A percentile compares a stretch with the other conserved stretches of the same genome.
These are phyloP conservation scores for Achlya hypogyna DNA, from an alignment of 352 stramenopile genomes.

Conservation along the genomic window DNA sequence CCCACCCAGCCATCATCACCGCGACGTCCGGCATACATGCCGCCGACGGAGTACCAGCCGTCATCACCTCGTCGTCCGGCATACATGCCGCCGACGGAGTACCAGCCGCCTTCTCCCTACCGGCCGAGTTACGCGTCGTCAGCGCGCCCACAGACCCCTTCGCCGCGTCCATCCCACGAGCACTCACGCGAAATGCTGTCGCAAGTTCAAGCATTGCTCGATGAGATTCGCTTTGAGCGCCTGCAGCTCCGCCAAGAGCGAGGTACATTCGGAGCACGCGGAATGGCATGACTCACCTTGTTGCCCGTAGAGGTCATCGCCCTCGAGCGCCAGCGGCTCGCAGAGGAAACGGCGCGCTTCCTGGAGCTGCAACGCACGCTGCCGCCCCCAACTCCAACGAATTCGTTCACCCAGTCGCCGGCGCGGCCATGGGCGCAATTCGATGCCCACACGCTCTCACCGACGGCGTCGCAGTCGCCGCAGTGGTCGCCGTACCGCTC, in stretches of 20 bases:
- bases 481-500: neutral
- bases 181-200: neutral
- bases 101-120: neutral
- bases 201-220: slow-evolving; percentile 3
- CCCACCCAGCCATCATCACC: neutral
- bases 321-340: neutral
- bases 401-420: neutral
- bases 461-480: neutral
- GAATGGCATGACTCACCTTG: neutral
- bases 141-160: neutral
- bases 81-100: neutral
- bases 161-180: too few species aligned
- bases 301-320: neutral
- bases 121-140: neutral
- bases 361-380: neutral
- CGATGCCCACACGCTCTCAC: neutral
- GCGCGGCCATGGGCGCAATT: neutral
- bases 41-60: neutral
- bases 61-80: neutral
- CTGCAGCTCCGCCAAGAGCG: slow-evolving; percentile 7
- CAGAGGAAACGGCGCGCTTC: neutral
- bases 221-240: slow-evolving; percentile 10
- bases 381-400: neutral
- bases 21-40: neutral
- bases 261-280: neutral